Conservation (phyloP, 768 basidiomycete species). For the Pleurotus ostreatus region DNA sequence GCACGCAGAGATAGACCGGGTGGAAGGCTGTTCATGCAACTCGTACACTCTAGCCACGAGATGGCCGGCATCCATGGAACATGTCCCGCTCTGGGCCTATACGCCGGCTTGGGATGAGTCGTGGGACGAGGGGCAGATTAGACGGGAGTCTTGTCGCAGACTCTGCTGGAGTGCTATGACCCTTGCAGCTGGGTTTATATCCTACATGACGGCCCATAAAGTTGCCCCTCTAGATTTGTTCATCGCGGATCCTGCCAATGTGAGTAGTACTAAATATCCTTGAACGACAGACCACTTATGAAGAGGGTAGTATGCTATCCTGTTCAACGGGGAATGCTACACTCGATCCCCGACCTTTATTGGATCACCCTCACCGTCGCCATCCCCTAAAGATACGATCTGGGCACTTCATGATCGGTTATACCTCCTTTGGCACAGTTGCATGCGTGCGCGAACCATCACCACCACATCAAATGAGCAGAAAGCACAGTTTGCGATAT, state of each 20-base stretch:
- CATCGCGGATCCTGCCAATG: slow-evolving; percentile 62
- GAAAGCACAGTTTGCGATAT: slow-evolving; percentile 59
- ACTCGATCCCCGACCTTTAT: slow-evolving; percentile 26
- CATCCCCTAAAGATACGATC: slow-evolving; percentile 58
- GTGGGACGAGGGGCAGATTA: slow-evolving; percentile 60
- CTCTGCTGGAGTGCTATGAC: slow-evolving; percentile 71
- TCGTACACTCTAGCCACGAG: slow-evolving; percentile 46
- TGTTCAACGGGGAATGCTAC: slow-evolving; percentile 72
- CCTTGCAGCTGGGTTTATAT: slow-evolving; percentile 60
- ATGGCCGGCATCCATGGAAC: slow-evolving; percentile 47
- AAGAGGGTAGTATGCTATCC: slow-evolving; percentile 52
- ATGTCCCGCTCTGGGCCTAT: slow-evolving; percentile 58
- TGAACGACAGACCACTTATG: slow-evolving; percentile 2
- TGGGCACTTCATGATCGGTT: slow-evolving; percentile 74
- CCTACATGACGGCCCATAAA: slow-evolving; percentile 48
- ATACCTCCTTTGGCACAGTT: slow-evolving; percentile 71
- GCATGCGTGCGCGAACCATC: slow-evolving; percentile 55
- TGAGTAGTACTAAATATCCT: slow-evolving; percentile 27
- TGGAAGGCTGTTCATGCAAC: slow-evolving; percentile 37
- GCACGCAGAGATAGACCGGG: slow-evolving; percentile 16
- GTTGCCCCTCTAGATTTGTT: slow-evolving; percentile 43
- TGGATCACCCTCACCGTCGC: slow-evolving; percentile 7
- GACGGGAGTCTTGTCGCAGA: slow-evolving; percentile 68
- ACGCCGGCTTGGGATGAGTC: slow-evolving; percentile 61
- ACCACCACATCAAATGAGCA: slow-evolving; percentile 36